These are phyloP conservation scores for Ceratocystis diversiconidia DNA, from an alignment of 2,329 filamentous ascomycete genomes.

Conservation along the genomic window DNA sequence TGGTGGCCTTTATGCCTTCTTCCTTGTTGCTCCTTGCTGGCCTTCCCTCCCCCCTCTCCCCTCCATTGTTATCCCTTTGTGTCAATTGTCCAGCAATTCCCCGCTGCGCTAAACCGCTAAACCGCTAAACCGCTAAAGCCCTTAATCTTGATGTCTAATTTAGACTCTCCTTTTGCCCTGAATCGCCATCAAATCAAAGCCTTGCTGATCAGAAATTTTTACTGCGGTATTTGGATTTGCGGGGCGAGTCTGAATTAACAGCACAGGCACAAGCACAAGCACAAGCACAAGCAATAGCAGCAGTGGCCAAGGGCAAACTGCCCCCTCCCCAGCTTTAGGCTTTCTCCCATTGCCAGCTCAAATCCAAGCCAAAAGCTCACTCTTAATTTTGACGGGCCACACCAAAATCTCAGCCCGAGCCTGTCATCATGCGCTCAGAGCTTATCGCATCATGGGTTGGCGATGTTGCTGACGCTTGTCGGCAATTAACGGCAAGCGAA, in stretches of 20 bases:
- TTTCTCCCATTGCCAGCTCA: not conserved
- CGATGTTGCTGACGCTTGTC: constrained; percentile 15
- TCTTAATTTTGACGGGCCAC: not conserved
- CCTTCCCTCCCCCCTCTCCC: not conserved
- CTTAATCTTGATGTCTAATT: not conserved
- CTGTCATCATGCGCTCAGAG: constrained; percentile 15
- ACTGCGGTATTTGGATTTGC: not conserved
- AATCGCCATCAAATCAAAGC: not conserved
- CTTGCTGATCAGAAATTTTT: not conserved
- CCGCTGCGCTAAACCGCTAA: not conserved
- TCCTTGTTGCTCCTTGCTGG: not conserved
- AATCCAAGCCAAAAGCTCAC: not conserved
- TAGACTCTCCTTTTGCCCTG: not conserved
- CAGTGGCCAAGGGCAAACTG: too few species aligned
- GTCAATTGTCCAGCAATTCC: constrained; percentile 2
- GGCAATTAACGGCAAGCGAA: constrained; percentile 7
- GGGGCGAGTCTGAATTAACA: not conserved
- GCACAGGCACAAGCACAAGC: not conserved
- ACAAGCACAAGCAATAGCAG: not conserved
- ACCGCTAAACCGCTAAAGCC: not conserved
- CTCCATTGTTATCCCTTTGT: constrained; percentile 3
- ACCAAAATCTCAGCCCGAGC: not conserved
- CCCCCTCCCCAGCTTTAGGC: not conserved
- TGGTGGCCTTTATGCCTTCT: not conserved
- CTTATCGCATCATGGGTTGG: constrained; percentile 14